Percentiles rank a stretch among this genome's conserved stretches.
Conservation (phyloP, 257 asterid species). For the Solanum appendiculatum region DNA sequence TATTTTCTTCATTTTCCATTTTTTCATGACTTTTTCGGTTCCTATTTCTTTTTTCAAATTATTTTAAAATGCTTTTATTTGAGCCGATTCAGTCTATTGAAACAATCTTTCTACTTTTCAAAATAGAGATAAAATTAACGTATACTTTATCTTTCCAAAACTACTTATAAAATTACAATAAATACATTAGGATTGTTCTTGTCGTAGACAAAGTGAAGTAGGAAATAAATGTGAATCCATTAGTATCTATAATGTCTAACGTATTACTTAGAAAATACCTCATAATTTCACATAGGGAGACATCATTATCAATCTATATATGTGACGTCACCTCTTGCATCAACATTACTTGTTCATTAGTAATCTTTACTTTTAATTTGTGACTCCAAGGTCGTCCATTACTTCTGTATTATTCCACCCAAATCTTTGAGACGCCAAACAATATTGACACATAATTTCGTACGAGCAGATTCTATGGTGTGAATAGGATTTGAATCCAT, state of each 20-base stretch:
- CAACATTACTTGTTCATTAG: not conserved
- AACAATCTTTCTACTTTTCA: too few relatives aligned
- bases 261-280: not conserved
- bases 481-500: too few relatives aligned
- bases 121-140: too few relatives aligned
- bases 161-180: too few relatives aligned
- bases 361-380: not conserved
- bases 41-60: not conserved
- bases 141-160: too few relatives aligned
- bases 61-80: too few relatives aligned
- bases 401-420: not conserved
- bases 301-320: not conserved
- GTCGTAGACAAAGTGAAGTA: not conserved
- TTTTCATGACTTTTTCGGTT: too few relatives aligned
- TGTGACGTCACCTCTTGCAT: not conserved
- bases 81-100: not conserved
- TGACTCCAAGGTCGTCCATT: not conserved
- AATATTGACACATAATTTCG: not conserved
- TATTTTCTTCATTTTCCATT: too few relatives aligned
- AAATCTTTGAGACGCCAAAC: not conserved
- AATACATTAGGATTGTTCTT: too few relatives aligned
- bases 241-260: not conserved
- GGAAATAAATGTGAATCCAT: not conserved
- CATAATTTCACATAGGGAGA: not conserved
- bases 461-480: too few relatives aligned